Evolutionary conservation across 1,139 yeast species (phyloP).

Genomic region (Kazachstania sp.): DNA sequence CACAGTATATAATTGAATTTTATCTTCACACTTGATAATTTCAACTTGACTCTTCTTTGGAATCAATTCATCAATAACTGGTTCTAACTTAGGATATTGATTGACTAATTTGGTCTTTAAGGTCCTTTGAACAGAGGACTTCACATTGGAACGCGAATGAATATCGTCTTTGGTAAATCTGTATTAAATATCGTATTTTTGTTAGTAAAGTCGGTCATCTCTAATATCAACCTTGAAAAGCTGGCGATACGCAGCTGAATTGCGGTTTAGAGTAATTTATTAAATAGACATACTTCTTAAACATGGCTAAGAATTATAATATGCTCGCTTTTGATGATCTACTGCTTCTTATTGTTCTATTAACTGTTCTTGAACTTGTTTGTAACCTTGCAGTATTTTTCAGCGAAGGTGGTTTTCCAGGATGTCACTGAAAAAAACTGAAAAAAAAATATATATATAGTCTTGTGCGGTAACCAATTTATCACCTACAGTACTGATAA

Average conservation of each 20-base stretch:
- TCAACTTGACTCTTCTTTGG: slow-evolving; percentile 89
- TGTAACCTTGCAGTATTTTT: too few species aligned
- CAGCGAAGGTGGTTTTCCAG: too few species aligned
- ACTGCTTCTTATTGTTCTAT: neutral
- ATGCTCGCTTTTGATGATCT: neutral
- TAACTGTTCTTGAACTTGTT: too few species aligned
- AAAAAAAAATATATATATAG: too few species aligned
- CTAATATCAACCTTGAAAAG: neutral
- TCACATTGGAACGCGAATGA: slow-evolving; percentile 83
- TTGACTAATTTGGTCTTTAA: slow-evolving; percentile 62
- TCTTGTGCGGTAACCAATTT: too few species aligned
- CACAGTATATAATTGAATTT: slow-evolving; percentile 66
- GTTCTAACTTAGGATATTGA: slow-evolving; percentile 66
- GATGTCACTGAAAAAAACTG: too few species aligned
- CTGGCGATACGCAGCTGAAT: neutral
- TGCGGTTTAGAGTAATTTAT: neutral
- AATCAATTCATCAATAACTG: slow-evolving; percentile 67
- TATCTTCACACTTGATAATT: slow-evolving; percentile 81
- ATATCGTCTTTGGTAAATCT: slow-evolving; percentile 82
- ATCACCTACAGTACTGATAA: too few species aligned
- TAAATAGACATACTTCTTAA: slow-evolving; percentile 11
- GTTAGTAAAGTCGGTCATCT: neutral
- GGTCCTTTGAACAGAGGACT: slow-evolving; percentile 85
- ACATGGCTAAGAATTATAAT: slow-evolving; percentile 5
- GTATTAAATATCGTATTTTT: neutral